Conservation (phyloP, 2,329 filamentous ascomycete genomes). For the Eurotiales sp. region DNA sequence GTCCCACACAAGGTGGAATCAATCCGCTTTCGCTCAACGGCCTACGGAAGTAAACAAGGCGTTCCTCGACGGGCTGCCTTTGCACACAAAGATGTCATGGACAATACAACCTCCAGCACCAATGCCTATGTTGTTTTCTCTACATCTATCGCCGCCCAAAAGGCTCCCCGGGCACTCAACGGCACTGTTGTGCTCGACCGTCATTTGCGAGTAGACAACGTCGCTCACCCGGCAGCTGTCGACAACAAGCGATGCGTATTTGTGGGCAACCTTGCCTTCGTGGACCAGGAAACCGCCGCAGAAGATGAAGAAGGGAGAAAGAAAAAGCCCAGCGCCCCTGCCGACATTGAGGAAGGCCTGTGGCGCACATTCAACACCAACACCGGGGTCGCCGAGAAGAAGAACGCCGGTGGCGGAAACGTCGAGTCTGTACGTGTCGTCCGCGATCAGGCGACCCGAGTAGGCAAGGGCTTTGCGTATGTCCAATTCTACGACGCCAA, state of each 20-base stretch:
- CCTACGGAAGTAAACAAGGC: slow-evolving; percentile 65
- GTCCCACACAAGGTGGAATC: slow-evolving; percentile 75
- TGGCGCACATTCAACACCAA: slow-evolving; percentile 41
- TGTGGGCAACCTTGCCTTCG: slow-evolving; percentile 92
- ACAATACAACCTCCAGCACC: slow-evolving; percentile 83
- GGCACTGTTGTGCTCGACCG: slow-evolving; percentile 78
- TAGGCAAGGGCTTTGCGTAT: slow-evolving; percentile 96
- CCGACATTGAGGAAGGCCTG: slow-evolving; percentile 83
- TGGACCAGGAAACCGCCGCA: slow-evolving; percentile 79
- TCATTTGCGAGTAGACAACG: slow-evolving; percentile 84
- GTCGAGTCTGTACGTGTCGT: slow-evolving; percentile 93
- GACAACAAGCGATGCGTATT: slow-evolving; percentile 92
- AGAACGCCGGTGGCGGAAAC: slow-evolving; percentile 57
- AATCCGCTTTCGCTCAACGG: slow-evolving; percentile 88
- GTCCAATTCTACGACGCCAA: slow-evolving; percentile 93
- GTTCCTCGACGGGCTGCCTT: slow-evolving; percentile 93
- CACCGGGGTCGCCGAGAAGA: slow-evolving; percentile 17
- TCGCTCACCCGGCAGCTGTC: slow-evolving; percentile 77
- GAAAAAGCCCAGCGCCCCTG: slow-evolving; percentile 68
- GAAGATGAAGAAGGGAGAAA: slow-evolving; percentile 58
- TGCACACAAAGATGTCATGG: slow-evolving; percentile 86
- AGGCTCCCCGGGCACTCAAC: slow-evolving; percentile 74
- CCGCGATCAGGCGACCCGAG: slow-evolving; percentile 81
- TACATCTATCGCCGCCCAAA: slow-evolving; percentile 68
- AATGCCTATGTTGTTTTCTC: slow-evolving; percentile 94